phyloP scores from a whole-genome alignment of 202 grass and related monocot genomes.

The Setaria viridis region DNA sequence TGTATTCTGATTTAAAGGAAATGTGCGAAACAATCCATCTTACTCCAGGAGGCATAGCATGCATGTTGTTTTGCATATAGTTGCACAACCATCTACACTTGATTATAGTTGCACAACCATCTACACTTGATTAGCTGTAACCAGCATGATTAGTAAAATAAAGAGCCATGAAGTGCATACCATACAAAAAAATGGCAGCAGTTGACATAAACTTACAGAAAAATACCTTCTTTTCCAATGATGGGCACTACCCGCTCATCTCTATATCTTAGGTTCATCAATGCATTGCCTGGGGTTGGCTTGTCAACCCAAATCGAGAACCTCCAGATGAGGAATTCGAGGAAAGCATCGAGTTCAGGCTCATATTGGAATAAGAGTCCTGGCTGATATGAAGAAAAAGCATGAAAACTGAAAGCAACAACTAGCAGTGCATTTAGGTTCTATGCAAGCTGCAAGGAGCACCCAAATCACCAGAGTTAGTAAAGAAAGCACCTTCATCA shows the following conservation, averaged over 20 bases:
- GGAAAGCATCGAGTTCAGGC: constrained; percentile 94
- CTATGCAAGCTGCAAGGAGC: constrained; percentile 17
- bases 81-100: neutral
- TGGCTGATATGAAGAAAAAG: constrained; percentile 73
- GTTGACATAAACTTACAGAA: neutral
- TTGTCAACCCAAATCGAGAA: constrained; percentile 99
- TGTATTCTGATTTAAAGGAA: constrained; percentile 13
- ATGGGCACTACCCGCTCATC: constrained; percentile 72
- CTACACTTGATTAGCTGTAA: neutral
- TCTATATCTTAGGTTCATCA: constrained; percentile 97
- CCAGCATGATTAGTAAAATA: neutral
- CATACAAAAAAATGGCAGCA: neutral
- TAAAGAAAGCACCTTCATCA: constrained; percentile 81
- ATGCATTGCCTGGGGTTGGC: constrained; percentile 88
- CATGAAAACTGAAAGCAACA: constrained; percentile 32
- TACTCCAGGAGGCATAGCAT: neutral
- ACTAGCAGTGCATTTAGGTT: neutral
- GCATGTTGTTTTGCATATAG: neutral
- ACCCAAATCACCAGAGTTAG: constrained; percentile 2
- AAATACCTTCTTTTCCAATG: constrained; percentile 77
- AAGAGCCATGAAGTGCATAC: neutral
- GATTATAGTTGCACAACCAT: neutral
- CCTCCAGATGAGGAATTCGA: constrained; percentile 98
- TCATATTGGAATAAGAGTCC: constrained; percentile 98
- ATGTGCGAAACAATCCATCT: neutral